phyloP scores from a whole-genome alignment of 1,284 basidiomycete genomes.

The Sanghuangporus weigelae region DNA sequence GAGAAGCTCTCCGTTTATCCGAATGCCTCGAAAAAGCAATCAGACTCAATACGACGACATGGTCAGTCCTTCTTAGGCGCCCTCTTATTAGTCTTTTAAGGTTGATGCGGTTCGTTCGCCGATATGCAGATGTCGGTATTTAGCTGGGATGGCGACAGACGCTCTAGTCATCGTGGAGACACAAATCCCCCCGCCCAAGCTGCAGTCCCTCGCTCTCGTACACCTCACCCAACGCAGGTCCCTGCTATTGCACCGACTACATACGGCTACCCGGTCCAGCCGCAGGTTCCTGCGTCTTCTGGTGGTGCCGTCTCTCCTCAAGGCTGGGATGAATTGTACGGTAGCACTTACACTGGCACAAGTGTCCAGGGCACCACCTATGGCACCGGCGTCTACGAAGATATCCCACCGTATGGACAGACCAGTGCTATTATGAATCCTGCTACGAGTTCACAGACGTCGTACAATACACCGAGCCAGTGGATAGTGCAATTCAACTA shows the following conservation, averaged over 20 bases:
- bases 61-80: slow-evolving; percentile 1
- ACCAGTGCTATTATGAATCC: background rate
- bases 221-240: background rate
- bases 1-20: background rate
- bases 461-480: background rate
- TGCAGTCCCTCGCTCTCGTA: background rate
- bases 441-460: background rate
- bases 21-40: slow-evolving; percentile 15
- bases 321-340: background rate
- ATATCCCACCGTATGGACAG: background rate
- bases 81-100: background rate
- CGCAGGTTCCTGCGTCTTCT: background rate
- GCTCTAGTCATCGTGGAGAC: background rate
- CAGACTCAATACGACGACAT: slow-evolving; percentile 12
- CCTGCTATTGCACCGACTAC: background rate
- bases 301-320: background rate
- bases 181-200: background rate
- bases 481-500: background rate
- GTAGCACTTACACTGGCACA: background rate
- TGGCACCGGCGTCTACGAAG: background rate
- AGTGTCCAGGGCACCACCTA: background rate
- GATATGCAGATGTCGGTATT: slow-evolving; percentile 11
- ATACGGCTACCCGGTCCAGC: background rate
- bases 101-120: background rate
- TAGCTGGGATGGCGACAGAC: slow-evolving; percentile 4